Evolutionary conservation across 495 filamentous ascomycete species (phyloP), one percentile per base, ranked within the genome.

Genomic region (Aspergillus cavernicola): DNA sequence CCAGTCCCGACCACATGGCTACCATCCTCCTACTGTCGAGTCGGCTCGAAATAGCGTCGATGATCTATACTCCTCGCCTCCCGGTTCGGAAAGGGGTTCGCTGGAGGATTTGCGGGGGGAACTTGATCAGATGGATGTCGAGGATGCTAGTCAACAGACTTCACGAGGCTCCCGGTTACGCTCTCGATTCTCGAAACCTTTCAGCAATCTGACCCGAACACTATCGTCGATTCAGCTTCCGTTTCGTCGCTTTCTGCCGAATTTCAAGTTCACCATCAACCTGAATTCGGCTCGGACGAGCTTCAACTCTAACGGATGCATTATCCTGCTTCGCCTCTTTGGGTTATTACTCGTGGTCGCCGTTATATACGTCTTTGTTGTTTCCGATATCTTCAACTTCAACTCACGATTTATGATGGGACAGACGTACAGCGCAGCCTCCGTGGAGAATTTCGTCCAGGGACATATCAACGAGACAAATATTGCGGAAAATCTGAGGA

Each of bases 61-160:
- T 61, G 76, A 73, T 40, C 63, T 80, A 29, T 69, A 70, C 40
- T 80, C 77, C 4, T 67, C 72, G 6, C 66, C 57, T 6, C 65
- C 64, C 31, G 64, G 60, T 40, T 79, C 75, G 16, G 65, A 66
- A 42, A 68, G 76, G 48, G 67, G 66, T 31, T 80, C 76, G 38
- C 67, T 74, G 28, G 88, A 87, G 31, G 77, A 76, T 47, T 73
- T 96, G 43, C 82, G 86, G 53, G 78, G 83, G 58, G 88, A 91
- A 71, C 86, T 97, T 69, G 82, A 90, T 58, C 86, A 96, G 77
- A 83, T 98, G 81, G 92, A 96, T 61, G 81, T 95, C 6, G 75
- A 90, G 56, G 92, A 96, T 61, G 83, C 85, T 4, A 79, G 51
- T 10, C 66, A 61, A 76, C 47, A 73, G 65, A 46, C 75, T 56